phyloP scores from a whole-genome alignment of 1,284 basidiomycete genomes.

The Trichosporon ovoides region DNA sequence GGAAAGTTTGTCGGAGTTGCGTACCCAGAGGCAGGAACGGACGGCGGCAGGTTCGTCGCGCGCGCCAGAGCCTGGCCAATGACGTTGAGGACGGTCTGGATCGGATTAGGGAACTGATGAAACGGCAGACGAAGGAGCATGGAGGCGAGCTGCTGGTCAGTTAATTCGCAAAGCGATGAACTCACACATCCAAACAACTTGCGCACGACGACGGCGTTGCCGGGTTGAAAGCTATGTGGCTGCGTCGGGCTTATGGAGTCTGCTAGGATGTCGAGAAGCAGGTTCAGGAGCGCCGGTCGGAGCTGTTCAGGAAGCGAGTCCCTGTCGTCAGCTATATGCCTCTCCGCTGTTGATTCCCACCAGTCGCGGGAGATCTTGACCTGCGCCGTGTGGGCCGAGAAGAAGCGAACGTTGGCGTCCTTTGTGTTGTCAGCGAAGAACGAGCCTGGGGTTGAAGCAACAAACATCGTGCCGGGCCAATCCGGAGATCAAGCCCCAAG shows the following conservation, averaged over 20 bases:
- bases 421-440: conserved; percentile 8
- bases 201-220: conserved; percentile 60
- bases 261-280: conserved; percentile 39
- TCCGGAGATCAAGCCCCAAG: conserved; percentile 48
- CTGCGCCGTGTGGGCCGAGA: conserved; percentile 82
- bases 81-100: conserved; percentile 37
- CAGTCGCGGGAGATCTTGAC: conserved; percentile 86
- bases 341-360: conserved; percentile 51
- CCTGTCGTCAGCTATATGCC: conserved; percentile 24
- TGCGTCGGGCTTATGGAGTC: conserved; percentile 37
- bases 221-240: conserved; percentile 31
- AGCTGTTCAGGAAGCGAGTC: conserved; percentile 44
- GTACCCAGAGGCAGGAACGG: conserved; percentile 35
- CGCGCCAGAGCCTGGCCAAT: conserved; percentile 32
- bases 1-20: conserved; percentile 51
- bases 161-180: conserved; percentile 9
- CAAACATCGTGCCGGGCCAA: conserved; percentile 41
- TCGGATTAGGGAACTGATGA: conserved; percentile 36
- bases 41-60: conserved; percentile 33
- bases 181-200: conserved; percentile 80
- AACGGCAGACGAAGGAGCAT: conserved; percentile 41
- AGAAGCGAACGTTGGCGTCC: conserved; percentile 80
- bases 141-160: conserved; percentile 36
- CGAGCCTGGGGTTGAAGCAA: background rate
- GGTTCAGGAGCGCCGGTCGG: conserved; percentile 36